phyloP scores from a whole-genome alignment of 805 yeast genomes.

The Saccharomyces paradoxus region DNA sequence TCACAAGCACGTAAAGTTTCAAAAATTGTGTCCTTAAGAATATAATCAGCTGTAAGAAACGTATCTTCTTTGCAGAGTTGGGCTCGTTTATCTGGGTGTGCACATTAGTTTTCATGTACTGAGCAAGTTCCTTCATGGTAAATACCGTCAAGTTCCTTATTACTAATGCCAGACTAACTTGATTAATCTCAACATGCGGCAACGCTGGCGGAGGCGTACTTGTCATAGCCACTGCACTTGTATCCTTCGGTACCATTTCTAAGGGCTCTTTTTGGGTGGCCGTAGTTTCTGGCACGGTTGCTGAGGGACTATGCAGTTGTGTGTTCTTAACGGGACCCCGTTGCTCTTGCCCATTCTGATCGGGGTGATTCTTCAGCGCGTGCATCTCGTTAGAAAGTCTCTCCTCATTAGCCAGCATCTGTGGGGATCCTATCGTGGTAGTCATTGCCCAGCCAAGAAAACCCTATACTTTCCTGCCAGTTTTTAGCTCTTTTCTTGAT shows the following conservation, averaged over 20 bases:
- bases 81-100: slow-evolving; percentile 16
- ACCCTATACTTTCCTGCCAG: neutral
- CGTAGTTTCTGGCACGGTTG: neutral
- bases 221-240: neutral
- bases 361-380: neutral
- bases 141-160: slow-evolving; percentile 28
- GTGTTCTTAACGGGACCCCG: neutral
- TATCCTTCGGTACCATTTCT: neutral
- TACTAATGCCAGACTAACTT: slow-evolving; percentile 25
- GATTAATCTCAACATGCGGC: slow-evolving; percentile 32
- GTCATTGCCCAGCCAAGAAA: slow-evolving; percentile 8
- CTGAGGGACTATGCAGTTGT: slow-evolving; percentile 3
- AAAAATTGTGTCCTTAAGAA: slow-evolving; percentile 74
- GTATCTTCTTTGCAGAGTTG: slow-evolving; percentile 49
- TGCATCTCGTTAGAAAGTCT: slow-evolving; percentile 1
- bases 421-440: slow-evolving; percentile 13
- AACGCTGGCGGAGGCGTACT: slow-evolving; percentile 16
- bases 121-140: slow-evolving; percentile 28
- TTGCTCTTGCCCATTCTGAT: neutral
- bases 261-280: neutral
- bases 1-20: slow-evolving; percentile 73
- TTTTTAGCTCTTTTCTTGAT: neutral
- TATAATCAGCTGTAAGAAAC: slow-evolving; percentile 61
- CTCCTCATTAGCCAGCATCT: slow-evolving; percentile 8
- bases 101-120: slow-evolving; percentile 27